phyloP scores from a whole-genome alignment of 2,329 filamentous ascomycete genomes.

The Colletotrichum lentis region DNA sequence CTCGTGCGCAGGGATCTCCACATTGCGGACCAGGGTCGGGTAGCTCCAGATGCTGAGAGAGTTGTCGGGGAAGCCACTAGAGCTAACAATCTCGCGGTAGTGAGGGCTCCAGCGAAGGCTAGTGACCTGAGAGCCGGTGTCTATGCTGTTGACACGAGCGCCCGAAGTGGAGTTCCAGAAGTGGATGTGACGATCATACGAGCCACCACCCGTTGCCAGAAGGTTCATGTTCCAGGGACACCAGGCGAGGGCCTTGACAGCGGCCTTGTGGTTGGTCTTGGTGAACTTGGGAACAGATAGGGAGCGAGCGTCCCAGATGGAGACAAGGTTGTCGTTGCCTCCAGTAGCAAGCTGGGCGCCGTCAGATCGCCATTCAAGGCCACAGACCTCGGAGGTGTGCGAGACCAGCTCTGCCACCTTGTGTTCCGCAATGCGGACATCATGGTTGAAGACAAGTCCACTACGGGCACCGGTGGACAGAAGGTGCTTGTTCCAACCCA shows the following conservation, averaged over 20 bases:
- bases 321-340: constrained; percentile 98
- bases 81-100: constrained; percentile 98
- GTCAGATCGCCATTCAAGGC: constrained; percentile 96
- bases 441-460: constrained; percentile 97
- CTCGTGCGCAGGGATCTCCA: constrained; percentile 98
- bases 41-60: constrained; percentile 99
- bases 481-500: constrained; percentile 99
- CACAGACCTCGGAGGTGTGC: constrained; percentile 97
- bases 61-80: constrained; percentile 98
- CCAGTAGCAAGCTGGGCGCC: constrained; percentile 96
- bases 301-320: constrained; percentile 97
- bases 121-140: constrained; percentile 97
- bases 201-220: constrained; percentile 93
- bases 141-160: constrained; percentile 97
- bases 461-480: constrained; percentile 94
- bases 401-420: constrained; percentile 97
- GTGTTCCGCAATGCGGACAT: constrained; percentile 96
- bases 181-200: constrained; percentile 97
- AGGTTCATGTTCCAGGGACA: constrained; percentile 99
- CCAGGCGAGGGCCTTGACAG: constrained; percentile 97
- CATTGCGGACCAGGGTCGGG: constrained; percentile 93
- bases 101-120: constrained; percentile 95
- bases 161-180: constrained; percentile 99
- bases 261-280: constrained; percentile 99
- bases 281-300: constrained; percentile 96